Base-by-base conservation (phyloP, 2,329 filamentous ascomycete genomes). In the Trichoderma sp. region DNA sequence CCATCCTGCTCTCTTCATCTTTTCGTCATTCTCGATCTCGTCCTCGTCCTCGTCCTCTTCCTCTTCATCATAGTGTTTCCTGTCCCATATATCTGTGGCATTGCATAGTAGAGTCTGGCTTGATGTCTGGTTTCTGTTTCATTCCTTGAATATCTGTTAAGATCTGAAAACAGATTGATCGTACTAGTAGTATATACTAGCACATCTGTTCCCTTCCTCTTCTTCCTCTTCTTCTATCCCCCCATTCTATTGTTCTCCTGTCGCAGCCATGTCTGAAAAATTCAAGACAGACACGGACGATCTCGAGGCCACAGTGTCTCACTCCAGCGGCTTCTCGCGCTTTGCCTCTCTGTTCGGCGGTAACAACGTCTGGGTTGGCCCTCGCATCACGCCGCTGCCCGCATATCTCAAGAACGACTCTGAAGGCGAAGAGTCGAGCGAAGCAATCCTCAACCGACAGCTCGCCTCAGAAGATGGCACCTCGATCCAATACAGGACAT, bases 401-500 rank as follows among this genome's bases (percentile, higher is more conserved):
- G 75, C 78, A 10, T 78, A 79, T 69, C 74, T 75, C 63, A 78
- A 74, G 71, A 72, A 73, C 59, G 77, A 79, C 35, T 67, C 83
- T 8, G 82, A 84, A 55, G 81, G 77, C 59, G 81, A 83, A 24
- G 81, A 85, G 40, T 83, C 81, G 57, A 83, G 82, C 73, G 78
- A 82, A 52, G 83, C 81, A 19, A 86, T 87, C 57, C 77, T 87
- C n/a, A 77, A 81, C 72, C 85, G 84, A 80, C 94, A 97, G 81
- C 87, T 95, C 72, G 92, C 90, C 65, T 78, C 92, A 71, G 94
- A 97, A 79, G 86, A 89, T 33, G 89, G 88, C 63, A 90, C 92
- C 79, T 88, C 89, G 13, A 97, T 97, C 80, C 90, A 97, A 81
- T 97, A 97, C 79, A 87, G 94, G 71, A 97, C 94, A 49, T 97